Percentiles rank a stretch among this genome's conserved stretches.
Evolutionary conservation across 164 flowering plant genomes (phyloP).

Genomic region (Vitis labrusca): DNA sequence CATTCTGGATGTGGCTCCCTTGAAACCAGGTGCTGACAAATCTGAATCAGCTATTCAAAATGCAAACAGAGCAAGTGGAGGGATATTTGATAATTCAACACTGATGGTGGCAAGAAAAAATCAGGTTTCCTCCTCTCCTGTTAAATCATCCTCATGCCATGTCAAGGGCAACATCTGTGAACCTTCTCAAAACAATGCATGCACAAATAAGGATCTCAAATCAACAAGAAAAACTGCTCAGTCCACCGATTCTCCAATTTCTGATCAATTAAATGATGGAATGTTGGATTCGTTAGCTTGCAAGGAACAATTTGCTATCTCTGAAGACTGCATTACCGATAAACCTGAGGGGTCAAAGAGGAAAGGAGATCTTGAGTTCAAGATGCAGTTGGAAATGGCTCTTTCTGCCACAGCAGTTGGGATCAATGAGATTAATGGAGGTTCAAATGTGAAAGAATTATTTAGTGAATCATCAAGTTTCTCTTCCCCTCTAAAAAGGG

Average conservation of each 20-base stretch:
- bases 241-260: conserved; percentile 11
- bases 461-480: conserved; percentile 23
- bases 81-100: conserved; percentile 58
- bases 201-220: conserved; percentile 13
- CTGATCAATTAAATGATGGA: conserved; percentile 21
- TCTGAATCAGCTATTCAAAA: conserved; percentile 34
- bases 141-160: conserved; percentile 13
- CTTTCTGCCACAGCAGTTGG: conserved; percentile 70
- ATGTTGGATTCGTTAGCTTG: conserved; percentile 16
- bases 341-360: conserved; percentile 47
- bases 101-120: conserved; percentile 47
- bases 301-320: conserved; percentile 14
- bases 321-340: conserved; percentile 22
- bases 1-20: conserved; percentile 71
- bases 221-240: conserved; percentile 9
- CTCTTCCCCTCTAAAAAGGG: conserved; percentile 31
- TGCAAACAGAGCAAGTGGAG: conserved; percentile 24
- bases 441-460: conserved; percentile 17
- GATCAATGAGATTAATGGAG: conserved; percentile 12
- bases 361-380: conserved; percentile 90
- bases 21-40: conserved; percentile 62
- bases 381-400: conserved; percentile 91
- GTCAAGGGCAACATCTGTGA: conserved; percentile 19
- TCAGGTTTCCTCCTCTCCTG: conserved; percentile 28
- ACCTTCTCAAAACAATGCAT: conserved; percentile 21